Evolutionary conservation across 352 stramenopile species (phyloP), one percentile per base, ranked within the genome.

Genomic region (Phytophthora fragariae): DNA sequence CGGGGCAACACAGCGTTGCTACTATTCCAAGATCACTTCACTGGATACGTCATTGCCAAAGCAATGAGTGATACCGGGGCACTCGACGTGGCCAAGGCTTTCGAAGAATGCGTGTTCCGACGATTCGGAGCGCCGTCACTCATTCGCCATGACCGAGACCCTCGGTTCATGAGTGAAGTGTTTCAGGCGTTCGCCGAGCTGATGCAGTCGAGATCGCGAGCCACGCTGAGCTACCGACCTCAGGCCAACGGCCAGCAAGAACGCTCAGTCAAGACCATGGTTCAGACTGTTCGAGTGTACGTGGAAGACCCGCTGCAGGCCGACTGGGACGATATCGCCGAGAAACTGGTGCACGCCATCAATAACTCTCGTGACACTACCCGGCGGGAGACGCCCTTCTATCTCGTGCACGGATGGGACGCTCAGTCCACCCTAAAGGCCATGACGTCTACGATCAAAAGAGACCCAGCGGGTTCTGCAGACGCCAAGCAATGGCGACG

Each of bases 21-120:
- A 17, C 15, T 54, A 17, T 61, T 68, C 21, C 61, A 68, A 19
- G 17, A 55, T 33, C 37, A 54, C 2, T 60, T 60, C 35, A 56
- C 37, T 11, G 61, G 33, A 8, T 61, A 21, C 7, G 29, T 31
- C 29, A 7, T 31, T 5, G 29, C 29, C 29, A 31, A 31, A 31
- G 29, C 29, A 7, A 31, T 58, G 49, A 59, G 31, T 9, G 31
- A 49, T 4, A 50, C 60, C 1, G 29, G 19, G 24, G 47, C 33
- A 49, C 4, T 59, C 2, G n/a, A 44, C 11, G 60, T 58, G 3
- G 46, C 49, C 1, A 37, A 59, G 24, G 46, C 4, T 14, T 59
- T 66, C 33, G 33, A 66, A 41, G 37, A 56, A 31, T 56, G 46
- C 27, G 46, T 55, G 0, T 56, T 55, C 29, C 29, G 10, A 31